These are phyloP conservation scores for Spirogloea muscicola DNA, from an alignment of 139 green algal species.

Conservation along the genomic window DNA sequence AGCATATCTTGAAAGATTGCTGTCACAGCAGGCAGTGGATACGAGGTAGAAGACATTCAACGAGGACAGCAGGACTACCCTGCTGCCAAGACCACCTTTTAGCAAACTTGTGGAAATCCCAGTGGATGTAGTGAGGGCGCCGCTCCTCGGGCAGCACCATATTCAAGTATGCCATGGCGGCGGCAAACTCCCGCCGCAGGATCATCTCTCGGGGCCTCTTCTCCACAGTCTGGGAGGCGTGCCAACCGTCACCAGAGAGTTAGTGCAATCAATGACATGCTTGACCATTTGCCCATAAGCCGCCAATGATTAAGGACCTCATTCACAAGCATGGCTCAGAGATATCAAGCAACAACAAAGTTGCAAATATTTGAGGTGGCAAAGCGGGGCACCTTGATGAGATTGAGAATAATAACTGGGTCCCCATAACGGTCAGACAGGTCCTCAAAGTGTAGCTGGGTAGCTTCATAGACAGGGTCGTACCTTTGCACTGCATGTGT, in stretches of 20 bases:
- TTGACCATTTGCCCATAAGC: too few relatives aligned
- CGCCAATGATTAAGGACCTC: too few relatives aligned
- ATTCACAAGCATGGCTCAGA: neutral
- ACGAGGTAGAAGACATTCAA: too few relatives aligned
- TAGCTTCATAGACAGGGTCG: constrained; percentile 50
- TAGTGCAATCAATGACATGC: too few relatives aligned
- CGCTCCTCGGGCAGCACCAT: constrained; percentile 32
- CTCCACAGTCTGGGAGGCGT: constrained; percentile 54
- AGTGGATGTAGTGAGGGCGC: constrained; percentile 62
- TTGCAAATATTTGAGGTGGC: neutral
- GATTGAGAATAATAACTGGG: constrained; percentile 80
- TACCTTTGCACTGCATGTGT: constrained; percentile 49
- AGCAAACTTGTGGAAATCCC: constrained; percentile 71
- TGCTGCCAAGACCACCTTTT: too few relatives aligned
- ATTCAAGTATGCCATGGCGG: constrained; percentile 77
- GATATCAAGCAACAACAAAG: neutral
- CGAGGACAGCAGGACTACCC: too few relatives aligned
- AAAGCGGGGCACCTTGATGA: constrained; percentile 68
- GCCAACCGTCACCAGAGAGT: too few relatives aligned
- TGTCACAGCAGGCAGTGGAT: too few relatives aligned
- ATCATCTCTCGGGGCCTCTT: constrained; percentile 74
- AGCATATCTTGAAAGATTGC: too few relatives aligned
- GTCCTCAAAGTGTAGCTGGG: constrained; percentile 57
- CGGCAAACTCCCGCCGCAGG: constrained; percentile 72
- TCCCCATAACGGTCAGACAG: constrained; percentile 73